Base-by-base conservation (phyloP, 2,329 filamentous ascomycete species). In the Plectosphaerella plurivora region DNA sequence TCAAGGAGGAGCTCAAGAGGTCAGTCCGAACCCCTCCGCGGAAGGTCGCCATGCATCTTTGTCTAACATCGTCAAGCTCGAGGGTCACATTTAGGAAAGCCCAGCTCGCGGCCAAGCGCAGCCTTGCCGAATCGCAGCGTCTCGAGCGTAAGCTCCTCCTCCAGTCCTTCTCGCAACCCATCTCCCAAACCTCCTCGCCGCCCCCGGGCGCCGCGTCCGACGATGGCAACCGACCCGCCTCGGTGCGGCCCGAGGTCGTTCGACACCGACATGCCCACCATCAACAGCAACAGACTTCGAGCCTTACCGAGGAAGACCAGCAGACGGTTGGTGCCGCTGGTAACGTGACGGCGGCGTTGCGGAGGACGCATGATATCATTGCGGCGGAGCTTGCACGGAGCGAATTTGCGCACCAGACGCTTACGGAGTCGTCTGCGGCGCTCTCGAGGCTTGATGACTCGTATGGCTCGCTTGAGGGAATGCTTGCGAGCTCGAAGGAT, bases 301-400 rank as follows among this genome's bases (percentile, higher is more conserved):
- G 65, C 58, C 64, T 74, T 18, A 68, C 86, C 4, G 83, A 84
- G 20, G 83, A 91, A 60, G 84, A 89, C 65, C 86, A 94, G 57
- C 78, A 90, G 58, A 79, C 86, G 42, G 77, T 91, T 14, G 83
- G 85, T 56, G 88, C 93, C 1, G 89, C 89, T 33, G 84, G 80
- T 59, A 90, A 95, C 73, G 88, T 97, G 51, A 97, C 93, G 3
- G 77, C 84, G 47, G 89, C 91, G 2, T 79, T 99, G 50, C 82
- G 91, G 55, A 81, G 91, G 55, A 95, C 93, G 6, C 92, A 97
- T 70, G 84, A 89, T 56, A 80, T 96, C 63, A 92, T 97, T 75
- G 84, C 89, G 57, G 79, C 84, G 5, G 92, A 97, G 74, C 82
- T 99, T 8, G 84, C 87, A 46, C 86, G 91, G 54, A 95, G 90